These are phyloP conservation scores for Adansonia rubrostipa DNA, from an alignment of 441 rosid species.

Conservation along the genomic window DNA sequence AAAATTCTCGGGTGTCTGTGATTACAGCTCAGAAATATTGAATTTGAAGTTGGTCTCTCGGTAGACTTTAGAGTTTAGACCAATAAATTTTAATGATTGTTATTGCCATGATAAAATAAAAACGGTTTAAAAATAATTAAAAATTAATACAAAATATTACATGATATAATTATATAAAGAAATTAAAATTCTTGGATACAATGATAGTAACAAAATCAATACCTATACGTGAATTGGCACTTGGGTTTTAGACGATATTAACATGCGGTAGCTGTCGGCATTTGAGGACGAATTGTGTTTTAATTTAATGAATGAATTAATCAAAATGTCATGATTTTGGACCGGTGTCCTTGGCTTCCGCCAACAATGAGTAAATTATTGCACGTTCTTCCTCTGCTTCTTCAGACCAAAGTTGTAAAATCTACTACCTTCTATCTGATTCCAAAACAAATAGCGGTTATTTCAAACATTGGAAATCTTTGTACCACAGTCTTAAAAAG, in stretches of 20 bases:
- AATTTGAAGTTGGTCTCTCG: neutral
- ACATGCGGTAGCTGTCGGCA: conserved; percentile 29
- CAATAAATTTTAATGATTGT: too few relatives aligned
- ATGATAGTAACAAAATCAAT: too few relatives aligned
- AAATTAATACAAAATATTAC: neutral
- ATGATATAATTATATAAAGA: neutral
- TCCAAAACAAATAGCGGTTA: conserved; percentile 27
- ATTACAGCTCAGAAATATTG: conserved; percentile 32
- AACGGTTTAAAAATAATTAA: neutral
- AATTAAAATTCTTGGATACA: too few relatives aligned
- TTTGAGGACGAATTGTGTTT: conserved; percentile 18
- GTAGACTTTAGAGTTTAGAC: too few relatives aligned
- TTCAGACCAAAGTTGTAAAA: neutral
- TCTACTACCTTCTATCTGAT: neutral
- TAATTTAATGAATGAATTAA: neutral
- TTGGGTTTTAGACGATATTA: neutral
- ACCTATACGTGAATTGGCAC: too few relatives aligned
- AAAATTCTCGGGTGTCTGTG: conserved; percentile 15
- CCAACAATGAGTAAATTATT: too few relatives aligned
- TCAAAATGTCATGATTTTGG: neutral
- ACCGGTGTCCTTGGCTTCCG: neutral
- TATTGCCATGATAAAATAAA: too few relatives aligned
- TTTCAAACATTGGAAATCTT: neutral
- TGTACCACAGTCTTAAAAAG: conserved; percentile 15
- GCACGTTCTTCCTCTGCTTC: too few relatives aligned